A percentile compares a stretch with the other conserved stretches of the same genome.
These are phyloP conservation scores for Trichosporon coremiiforme DNA, from an alignment of 1,284 basidiomycete genomes.

Conservation along the genomic window DNA sequence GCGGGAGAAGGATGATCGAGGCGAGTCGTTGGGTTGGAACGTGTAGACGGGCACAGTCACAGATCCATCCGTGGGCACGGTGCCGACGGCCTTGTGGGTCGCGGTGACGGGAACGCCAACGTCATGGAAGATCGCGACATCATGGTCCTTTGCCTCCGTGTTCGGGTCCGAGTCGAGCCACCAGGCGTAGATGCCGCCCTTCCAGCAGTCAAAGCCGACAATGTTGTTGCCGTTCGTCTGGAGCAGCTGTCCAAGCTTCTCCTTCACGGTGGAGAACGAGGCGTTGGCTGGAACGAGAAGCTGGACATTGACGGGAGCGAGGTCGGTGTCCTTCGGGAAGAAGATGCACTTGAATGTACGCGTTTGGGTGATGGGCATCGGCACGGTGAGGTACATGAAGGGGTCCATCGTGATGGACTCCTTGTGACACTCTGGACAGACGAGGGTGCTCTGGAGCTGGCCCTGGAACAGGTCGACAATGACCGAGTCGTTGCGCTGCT, in stretches of 20 bases:
- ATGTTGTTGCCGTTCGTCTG: conserved; percentile 38
- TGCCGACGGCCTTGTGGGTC: conserved; percentile 47
- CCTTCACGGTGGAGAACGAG: conserved; percentile 75
- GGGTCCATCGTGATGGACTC: conserved; percentile 98
- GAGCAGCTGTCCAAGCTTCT: conserved; percentile 52
- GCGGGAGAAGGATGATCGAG: conserved; percentile 31
- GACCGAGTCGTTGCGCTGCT: conserved; percentile 93
- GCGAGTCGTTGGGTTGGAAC: conserved; percentile 31
- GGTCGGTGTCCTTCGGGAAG: conserved; percentile 70
- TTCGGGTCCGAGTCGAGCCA: conserved; percentile 51
- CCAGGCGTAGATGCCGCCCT: conserved; percentile 46
- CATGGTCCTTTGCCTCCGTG: conserved; percentile 46
- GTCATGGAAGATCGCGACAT: conserved; percentile 52
- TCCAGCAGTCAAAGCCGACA: conserved; percentile 51
- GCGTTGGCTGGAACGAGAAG: conserved; percentile 75
- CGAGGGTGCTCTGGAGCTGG: conserved; percentile 77
- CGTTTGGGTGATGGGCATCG: conserved; percentile 86
- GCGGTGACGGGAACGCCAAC: conserved; percentile 38
- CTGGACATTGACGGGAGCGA: conserved; percentile 62
- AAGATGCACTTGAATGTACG: conserved; percentile 75
- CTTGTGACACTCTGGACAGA: conserved; percentile 94
- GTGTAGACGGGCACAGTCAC: conserved; percentile 73
- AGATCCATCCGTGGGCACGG: conserved; percentile 59
- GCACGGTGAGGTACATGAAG: conserved; percentile 98
- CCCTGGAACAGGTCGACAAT: conserved; percentile 99